phyloP scores from a whole-genome alignment of 805 yeast genomes.

The Starmerella stellata region DNA sequence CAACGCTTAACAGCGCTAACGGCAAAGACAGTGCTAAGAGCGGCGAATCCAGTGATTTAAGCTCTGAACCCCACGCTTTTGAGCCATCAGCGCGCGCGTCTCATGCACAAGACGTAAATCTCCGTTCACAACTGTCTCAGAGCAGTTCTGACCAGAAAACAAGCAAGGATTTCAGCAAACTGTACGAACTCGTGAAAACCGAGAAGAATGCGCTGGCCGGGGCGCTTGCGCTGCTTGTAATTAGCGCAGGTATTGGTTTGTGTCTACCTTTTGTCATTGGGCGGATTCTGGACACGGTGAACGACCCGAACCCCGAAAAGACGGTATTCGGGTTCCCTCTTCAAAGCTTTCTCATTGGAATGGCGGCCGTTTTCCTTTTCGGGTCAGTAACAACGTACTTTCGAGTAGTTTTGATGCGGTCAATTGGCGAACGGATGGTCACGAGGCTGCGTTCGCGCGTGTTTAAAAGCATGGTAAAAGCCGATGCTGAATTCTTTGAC shows the following conservation, averaged over 20 bases:
- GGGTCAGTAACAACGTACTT: constrained; percentile 73
- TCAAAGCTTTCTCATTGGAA: constrained; percentile 41
- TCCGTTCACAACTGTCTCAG: constrained; percentile 20
- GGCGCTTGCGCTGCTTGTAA: constrained; percentile 46
- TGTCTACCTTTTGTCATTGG: constrained; percentile 71
- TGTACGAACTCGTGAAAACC: constrained; percentile 38
- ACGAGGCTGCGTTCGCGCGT: constrained; percentile 66
- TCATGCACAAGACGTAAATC: constrained; percentile 19
- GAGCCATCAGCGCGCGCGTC: constrained; percentile 18
- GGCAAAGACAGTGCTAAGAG: no score
- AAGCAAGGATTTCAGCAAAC: constrained; percentile 28
- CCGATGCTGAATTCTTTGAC: constrained; percentile 80
- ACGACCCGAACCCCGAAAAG: constrained; percentile 22
- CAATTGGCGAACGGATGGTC: constrained; percentile 73
- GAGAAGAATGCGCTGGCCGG: constrained; percentile 37
- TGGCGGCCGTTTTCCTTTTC: constrained; percentile 43
- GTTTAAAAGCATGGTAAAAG: constrained; percentile 57
- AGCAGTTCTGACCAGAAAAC: constrained; percentile 5
- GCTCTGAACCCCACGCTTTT: constrained; percentile 8
- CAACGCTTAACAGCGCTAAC: no score
- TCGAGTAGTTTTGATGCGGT: constrained; percentile 53
- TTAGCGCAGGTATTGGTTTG: constrained; percentile 68
- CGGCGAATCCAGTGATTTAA: no score
- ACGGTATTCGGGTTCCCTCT: constrained; percentile 43
- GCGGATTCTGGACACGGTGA: constrained; percentile 59